phyloP scores from a whole-genome alignment of 2,329 filamentous ascomycete genomes.

The Trichoderma sp. region DNA sequence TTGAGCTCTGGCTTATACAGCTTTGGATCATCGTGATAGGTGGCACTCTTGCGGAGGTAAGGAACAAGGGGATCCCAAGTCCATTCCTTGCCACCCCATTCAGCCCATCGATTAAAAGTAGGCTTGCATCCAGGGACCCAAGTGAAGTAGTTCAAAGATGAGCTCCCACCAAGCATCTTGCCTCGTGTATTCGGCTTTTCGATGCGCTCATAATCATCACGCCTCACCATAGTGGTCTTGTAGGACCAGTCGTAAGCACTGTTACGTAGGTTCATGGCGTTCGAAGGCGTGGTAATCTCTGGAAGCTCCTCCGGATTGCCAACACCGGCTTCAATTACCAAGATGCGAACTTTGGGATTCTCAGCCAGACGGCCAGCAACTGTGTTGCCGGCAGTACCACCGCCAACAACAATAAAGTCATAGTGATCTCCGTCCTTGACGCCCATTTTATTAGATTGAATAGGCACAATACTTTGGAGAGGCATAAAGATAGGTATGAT shows the following conservation, averaged over 20 bases:
- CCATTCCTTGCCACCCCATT: constrained; percentile 67
- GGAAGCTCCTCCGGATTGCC: constrained; percentile 47
- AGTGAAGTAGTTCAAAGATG: constrained; percentile 60
- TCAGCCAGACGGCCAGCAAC: constrained; percentile 37
- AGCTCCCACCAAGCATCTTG: constrained; percentile 57
- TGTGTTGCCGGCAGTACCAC: constrained; percentile 35
- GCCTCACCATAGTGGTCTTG: constrained; percentile 59
- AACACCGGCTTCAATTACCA: constrained; percentile 48
- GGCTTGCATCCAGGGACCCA: constrained; percentile 57
- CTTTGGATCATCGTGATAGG: constrained; percentile 53
- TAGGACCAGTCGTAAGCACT: constrained; percentile 59
- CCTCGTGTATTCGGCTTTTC: constrained; percentile 63
- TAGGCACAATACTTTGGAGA: neutral
- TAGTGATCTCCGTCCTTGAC: constrained; percentile 22
- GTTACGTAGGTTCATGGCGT: constrained; percentile 52
- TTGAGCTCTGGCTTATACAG: constrained; percentile 44
- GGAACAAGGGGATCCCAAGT: constrained; percentile 49
- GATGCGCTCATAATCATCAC: constrained; percentile 56
- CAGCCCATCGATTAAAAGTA: constrained; percentile 65
- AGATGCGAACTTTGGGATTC: constrained; percentile 38
- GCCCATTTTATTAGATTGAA: constrained; percentile 21
- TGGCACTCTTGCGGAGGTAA: constrained; percentile 54
- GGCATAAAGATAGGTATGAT: neutral
- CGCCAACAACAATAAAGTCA: constrained; percentile 34
- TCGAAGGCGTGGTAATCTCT: constrained; percentile 51